Conservation (phyloP, 1,284 basidiomycete genomes). For the Gymnopus androsaceus region DNA sequence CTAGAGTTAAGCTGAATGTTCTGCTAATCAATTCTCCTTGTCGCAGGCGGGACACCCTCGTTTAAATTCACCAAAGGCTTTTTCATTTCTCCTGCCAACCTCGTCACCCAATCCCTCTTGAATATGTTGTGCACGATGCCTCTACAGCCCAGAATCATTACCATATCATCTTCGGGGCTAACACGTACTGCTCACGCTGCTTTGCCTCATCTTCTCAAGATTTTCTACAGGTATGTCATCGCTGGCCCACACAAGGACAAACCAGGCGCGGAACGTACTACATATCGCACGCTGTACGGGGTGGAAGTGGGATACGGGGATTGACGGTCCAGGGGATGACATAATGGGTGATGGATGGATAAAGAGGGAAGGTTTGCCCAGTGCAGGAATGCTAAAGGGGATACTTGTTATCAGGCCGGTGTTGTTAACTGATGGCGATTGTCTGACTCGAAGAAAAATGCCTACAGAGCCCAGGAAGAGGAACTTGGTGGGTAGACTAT, state of each 20-base stretch:
- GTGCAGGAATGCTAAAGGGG: constrained; percentile 38
- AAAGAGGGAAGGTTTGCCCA: constrained; percentile 37
- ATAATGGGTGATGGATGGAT: constrained; percentile 47
- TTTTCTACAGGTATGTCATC: constrained; percentile 39
- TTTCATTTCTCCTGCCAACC: constrained; percentile 44
- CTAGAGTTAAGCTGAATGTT: no score
- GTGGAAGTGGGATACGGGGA: no score
- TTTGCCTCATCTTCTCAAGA: constrained; percentile 50
- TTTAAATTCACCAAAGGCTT: constrained; percentile 47
- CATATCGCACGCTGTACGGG: constrained; percentile 41
- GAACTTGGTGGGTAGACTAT: no score
- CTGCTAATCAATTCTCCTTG: neutral
- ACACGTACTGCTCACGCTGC: constrained; percentile 42
- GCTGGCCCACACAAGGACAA: constrained; percentile 48
- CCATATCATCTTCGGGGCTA: constrained; percentile 54
- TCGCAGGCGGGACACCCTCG: constrained; percentile 38
- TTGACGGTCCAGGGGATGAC: constrained; percentile 34
- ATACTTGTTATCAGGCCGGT: constrained; percentile 56
- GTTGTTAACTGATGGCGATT: constrained; percentile 56
- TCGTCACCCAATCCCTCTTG: constrained; percentile 51
- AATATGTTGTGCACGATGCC: constrained; percentile 52
- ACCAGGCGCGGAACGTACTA: constrained; percentile 41
- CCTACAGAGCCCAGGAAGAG: constrained; percentile 21
- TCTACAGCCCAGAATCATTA: constrained; percentile 49
- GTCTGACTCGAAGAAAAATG: constrained; percentile 42